These are phyloP conservation scores for Fusarium sp. DNA, from an alignment of 2,329 filamentous ascomycete genomes.

Conservation along the genomic window DNA sequence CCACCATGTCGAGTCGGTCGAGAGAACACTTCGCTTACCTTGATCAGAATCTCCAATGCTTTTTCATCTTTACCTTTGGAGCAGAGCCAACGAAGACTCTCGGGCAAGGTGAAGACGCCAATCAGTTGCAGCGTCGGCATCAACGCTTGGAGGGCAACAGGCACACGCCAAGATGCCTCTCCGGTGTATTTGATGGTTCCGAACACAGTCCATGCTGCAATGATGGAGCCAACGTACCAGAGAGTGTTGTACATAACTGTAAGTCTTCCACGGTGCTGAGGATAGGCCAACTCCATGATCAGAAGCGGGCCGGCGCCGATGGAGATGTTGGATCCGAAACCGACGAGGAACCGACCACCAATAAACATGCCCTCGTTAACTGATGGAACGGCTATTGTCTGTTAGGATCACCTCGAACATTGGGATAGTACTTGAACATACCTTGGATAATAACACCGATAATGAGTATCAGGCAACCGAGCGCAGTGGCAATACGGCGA, in stretches of 20 bases:
- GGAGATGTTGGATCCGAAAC: constrained; percentile 4
- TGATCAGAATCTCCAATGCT: constrained; percentile 31
- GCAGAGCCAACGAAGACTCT: constrained; percentile 38
- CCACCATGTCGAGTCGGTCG: too few relatives aligned
- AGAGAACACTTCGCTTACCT: background rate
- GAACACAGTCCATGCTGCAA: constrained; percentile 40
- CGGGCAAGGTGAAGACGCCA: constrained; percentile 34
- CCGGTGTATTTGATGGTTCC: constrained; percentile 29
- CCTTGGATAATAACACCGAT: background rate
- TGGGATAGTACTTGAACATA: background rate
- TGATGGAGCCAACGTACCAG: constrained; percentile 40
- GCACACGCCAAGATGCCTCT: constrained; percentile 36
- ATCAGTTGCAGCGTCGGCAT: constrained; percentile 39
- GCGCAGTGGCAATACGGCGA: background rate
- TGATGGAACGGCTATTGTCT: background rate
- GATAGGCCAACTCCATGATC: constrained; percentile 31
- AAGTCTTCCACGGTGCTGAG: constrained; percentile 35
- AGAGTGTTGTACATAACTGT: constrained; percentile 43
- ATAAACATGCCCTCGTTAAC: constrained; percentile 3
- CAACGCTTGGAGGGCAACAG: constrained; percentile 33
- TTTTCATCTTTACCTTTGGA: constrained; percentile 37
- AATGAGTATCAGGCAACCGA: background rate
- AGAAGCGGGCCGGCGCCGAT: background rate
- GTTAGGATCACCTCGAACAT: background rate
- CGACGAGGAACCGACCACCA: background rate